Evolutionary conservation across 768 basidiomycete genomes (phyloP).

Genomic region (Heimioporus sp.): DNA sequence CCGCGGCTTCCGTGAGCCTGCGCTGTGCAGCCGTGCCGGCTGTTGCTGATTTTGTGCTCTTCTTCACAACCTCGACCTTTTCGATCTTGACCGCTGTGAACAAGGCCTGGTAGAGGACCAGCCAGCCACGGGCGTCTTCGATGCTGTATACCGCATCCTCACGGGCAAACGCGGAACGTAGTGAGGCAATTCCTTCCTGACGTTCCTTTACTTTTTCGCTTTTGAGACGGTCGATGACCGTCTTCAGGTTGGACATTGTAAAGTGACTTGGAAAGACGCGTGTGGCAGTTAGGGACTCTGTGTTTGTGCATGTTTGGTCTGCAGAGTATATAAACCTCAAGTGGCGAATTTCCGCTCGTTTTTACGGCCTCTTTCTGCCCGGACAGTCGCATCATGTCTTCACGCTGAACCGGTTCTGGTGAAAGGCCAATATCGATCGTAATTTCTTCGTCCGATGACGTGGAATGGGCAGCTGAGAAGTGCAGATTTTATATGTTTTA

Average conservation of each 20-base stretch:
- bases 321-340: constrained; percentile 21
- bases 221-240: constrained; percentile 49
- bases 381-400: constrained; percentile 57
- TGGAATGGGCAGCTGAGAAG: constrained; percentile 47
- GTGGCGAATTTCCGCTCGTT: background rate
- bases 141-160: constrained; percentile 42
- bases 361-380: constrained; percentile 71
- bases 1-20: constrained; percentile 65
- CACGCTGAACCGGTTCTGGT: constrained; percentile 81
- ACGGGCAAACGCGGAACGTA: constrained; percentile 51
- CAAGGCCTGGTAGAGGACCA: constrained; percentile 67
- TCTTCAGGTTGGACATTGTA: constrained; percentile 42
- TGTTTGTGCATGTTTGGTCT: constrained; percentile 32
- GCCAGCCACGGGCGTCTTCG: constrained; percentile 50
- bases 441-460: constrained; percentile 52
- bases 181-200: constrained; percentile 54
- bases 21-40: constrained; percentile 48
- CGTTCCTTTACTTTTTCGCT: constrained; percentile 71
- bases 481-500: constrained; percentile 30
- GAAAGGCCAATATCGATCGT: constrained; percentile 61
- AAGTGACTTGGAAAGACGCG: constrained; percentile 3
- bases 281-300: constrained; percentile 1
- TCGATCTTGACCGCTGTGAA: constrained; percentile 68
- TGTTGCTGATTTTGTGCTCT: constrained; percentile 39
- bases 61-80: constrained; percentile 44